Percentiles rank a stretch among this genome's conserved stretches.
Conservation (phyloP, 2,329 filamentous ascomycete genomes). For the Xylariales sp. region DNA sequence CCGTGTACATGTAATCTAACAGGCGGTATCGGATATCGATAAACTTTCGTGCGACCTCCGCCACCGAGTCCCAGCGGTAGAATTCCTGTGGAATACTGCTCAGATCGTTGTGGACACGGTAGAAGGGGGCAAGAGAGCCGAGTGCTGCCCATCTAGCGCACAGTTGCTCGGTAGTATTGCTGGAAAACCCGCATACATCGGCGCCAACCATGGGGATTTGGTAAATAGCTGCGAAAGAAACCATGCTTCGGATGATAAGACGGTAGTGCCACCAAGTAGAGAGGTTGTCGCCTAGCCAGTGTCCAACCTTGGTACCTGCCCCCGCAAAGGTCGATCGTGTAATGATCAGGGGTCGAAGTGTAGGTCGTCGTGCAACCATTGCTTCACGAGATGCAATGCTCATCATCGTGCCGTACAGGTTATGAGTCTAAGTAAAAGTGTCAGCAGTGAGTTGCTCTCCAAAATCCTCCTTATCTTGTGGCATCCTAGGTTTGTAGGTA, state of each 20-base stretch:
- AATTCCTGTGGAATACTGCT: constrained; percentile 60
- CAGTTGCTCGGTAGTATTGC: constrained; percentile 60
- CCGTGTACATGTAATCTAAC: constrained; percentile 72
- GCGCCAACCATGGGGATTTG: constrained; percentile 65
- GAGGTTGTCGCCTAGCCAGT: constrained; percentile 58
- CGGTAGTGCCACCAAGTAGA: constrained; percentile 56
- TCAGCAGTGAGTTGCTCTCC: neutral
- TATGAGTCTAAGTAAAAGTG: constrained; percentile 50
- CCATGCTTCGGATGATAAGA: constrained; percentile 52
- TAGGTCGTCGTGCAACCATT: constrained; percentile 62
- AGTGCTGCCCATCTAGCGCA: constrained; percentile 73
- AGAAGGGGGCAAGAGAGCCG: constrained; percentile 71
- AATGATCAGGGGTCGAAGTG: constrained; percentile 64
- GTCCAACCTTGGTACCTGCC: constrained; percentile 57
- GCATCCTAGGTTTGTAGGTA: too few species aligned
- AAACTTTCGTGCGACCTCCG: constrained; percentile 57
- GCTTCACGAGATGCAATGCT: constrained; percentile 58
- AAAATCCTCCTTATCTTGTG: too few species aligned
- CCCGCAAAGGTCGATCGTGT: constrained; percentile 74
- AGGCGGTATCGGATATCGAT: constrained; percentile 66
- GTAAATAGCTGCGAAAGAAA: constrained; percentile 60
- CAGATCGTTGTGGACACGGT: constrained; percentile 64
- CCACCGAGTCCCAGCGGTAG: constrained; percentile 61
- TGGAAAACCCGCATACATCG: constrained; percentile 74
- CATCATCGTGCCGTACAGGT: constrained; percentile 76